Conservation (phyloP, 2,329 filamentous ascomycete genomes). For the Xylaria sp. region DNA sequence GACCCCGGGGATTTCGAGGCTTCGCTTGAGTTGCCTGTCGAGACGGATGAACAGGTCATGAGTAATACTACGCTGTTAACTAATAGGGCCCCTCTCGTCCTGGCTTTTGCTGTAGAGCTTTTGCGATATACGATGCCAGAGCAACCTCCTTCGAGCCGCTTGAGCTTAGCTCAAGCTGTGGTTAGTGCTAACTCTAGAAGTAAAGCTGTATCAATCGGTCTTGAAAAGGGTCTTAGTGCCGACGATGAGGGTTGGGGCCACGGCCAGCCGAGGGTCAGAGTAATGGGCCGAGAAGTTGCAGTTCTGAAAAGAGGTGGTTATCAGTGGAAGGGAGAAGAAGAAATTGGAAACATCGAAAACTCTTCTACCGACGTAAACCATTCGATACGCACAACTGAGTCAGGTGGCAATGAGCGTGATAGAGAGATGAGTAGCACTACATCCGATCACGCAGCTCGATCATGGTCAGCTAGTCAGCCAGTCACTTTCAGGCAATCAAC, state of each 20-base stretch:
- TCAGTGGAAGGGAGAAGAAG: slow-evolving; percentile 56
- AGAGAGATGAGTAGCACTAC: slow-evolving; percentile 23
- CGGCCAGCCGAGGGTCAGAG: slow-evolving; percentile 73
- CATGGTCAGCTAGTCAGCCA: slow-evolving; percentile 59
- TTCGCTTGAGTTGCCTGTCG: slow-evolving; percentile 64
- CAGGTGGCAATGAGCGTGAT: slow-evolving; percentile 26
- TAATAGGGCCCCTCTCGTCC: slow-evolving; percentile 80
- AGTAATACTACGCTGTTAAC: slow-evolving; percentile 65
- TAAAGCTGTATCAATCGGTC: slow-evolving; percentile 76
- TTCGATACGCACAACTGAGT: slow-evolving; percentile 25
- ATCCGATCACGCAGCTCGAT: slow-evolving; percentile 33
- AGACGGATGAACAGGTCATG: slow-evolving; percentile 64
- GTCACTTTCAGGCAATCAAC: slow-evolving; percentile 60
- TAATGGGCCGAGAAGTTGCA: slow-evolving; percentile 75
- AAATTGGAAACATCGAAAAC: slow-evolving; percentile 30
- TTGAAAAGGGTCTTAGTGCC: slow-evolving; percentile 67
- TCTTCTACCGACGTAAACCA: slow-evolving; percentile 18
- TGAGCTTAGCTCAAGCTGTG: slow-evolving; percentile 83
- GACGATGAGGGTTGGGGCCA: slow-evolving; percentile 75
- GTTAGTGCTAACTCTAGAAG: slow-evolving; percentile 80
- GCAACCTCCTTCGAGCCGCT: slow-evolving; percentile 80
- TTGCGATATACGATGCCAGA: slow-evolving; percentile 83
- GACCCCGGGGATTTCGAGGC: slow-evolving; percentile 65
- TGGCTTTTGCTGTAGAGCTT: slow-evolving; percentile 55
- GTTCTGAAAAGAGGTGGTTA: slow-evolving; percentile 83